These are phyloP conservation scores for Sporisorium sorghi DNA, from an alignment of 1,284 basidiomycete species.

Conservation along the genomic window DNA sequence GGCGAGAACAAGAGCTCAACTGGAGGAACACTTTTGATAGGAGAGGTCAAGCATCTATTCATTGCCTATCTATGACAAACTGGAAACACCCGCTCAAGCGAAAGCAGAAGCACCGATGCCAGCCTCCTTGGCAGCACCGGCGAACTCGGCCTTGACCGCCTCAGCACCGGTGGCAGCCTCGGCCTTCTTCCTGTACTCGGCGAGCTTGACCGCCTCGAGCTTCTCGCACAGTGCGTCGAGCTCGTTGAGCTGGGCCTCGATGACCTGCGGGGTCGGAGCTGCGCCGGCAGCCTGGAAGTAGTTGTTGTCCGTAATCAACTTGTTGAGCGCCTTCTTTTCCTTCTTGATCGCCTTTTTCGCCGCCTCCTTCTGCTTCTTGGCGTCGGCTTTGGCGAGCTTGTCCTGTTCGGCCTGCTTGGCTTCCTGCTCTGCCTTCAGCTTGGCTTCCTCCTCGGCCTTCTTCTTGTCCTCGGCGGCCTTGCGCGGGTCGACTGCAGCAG, in stretches of 20 bases:
- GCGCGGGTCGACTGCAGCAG: constrained; percentile 35
- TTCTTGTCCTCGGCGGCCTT: constrained; percentile 70
- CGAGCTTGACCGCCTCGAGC: constrained; percentile 72
- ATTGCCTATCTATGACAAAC: constrained; percentile 5
- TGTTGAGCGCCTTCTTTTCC: constrained; percentile 68
- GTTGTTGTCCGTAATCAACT: constrained; percentile 73
- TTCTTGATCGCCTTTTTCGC: constrained; percentile 69
- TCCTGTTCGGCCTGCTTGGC: constrained; percentile 73
- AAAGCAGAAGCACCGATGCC: constrained; percentile 61
- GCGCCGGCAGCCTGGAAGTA: constrained; percentile 74
- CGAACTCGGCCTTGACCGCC: constrained; percentile 71
- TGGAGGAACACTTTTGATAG: too few species aligned
- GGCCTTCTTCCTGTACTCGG: constrained; percentile 72
- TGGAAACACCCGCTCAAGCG: constrained; percentile 27
- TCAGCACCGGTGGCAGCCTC: constrained; percentile 64
- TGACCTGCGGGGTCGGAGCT: constrained; percentile 71
- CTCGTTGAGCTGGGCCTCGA: constrained; percentile 74
- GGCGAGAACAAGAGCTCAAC: too few species aligned
- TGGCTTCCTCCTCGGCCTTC: constrained; percentile 77
- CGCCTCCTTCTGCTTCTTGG: constrained; percentile 90
- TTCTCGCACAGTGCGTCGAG: constrained; percentile 73
- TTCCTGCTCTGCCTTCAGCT: constrained; percentile 77
- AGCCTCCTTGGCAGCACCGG: constrained; percentile 71
- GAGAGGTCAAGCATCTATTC: constrained; percentile 10
- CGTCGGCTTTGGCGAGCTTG: constrained; percentile 79